phyloP scores from a whole-genome alignment of 306 rosid species.

The Cucurbita ficifolia region DNA sequence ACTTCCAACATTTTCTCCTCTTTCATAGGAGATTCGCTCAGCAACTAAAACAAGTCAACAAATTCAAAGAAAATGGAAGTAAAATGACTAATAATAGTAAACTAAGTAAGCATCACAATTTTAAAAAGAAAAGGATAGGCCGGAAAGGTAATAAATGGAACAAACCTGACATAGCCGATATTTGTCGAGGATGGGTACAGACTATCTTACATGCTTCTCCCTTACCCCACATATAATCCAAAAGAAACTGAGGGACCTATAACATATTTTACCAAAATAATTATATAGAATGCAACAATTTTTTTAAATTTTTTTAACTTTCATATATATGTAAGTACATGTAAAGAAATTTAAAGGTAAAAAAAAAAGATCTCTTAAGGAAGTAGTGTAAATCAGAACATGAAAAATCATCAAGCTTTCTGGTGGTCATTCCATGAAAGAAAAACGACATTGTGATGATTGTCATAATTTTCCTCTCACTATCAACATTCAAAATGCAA shows the following conservation, averaged over 20 bases:
- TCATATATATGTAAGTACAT: no score
- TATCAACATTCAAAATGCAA: background rate
- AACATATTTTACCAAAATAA: conserved; percentile 13
- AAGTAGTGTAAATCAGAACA: background rate
- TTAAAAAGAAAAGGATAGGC: background rate
- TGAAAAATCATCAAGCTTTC: background rate
- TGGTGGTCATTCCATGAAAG: background rate
- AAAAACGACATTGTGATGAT: background rate
- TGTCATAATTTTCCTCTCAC: background rate
- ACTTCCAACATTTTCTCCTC: conserved; percentile 65
- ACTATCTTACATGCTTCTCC: conserved; percentile 67
- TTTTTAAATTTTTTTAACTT: no score
- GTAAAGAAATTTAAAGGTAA: background rate
- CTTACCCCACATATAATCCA: conserved; percentile 83
- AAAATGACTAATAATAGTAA: background rate
- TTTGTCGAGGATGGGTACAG: conserved; percentile 96
- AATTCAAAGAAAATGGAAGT: conserved; percentile 10
- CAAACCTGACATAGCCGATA: conserved; percentile 84
- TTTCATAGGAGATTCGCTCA: conserved; percentile 75
- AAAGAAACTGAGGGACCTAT: conserved; percentile 88
- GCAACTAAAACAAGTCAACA: conserved; percentile 39
- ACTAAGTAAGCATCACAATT: background rate
- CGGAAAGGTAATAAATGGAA: conserved; percentile 5
- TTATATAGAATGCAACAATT: background rate
- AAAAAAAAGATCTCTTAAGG: background rate